These are phyloP conservation scores for Podospora sp. DNA, from an alignment of 495 filamentous ascomycete genomes.

Conservation along the genomic window DNA sequence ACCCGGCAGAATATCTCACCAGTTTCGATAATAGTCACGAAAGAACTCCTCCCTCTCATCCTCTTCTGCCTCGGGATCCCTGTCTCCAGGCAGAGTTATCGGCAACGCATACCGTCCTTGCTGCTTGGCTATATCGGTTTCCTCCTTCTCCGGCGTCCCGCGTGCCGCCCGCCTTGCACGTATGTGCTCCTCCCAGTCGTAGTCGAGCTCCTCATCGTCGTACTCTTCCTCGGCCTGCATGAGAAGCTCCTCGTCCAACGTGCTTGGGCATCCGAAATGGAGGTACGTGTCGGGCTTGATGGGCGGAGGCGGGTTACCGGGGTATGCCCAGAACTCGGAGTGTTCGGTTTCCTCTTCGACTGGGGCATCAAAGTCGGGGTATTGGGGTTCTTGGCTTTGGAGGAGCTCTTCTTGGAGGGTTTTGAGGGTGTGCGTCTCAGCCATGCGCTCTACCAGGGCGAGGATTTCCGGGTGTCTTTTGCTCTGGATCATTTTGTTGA, in stretches of 20 bases:
- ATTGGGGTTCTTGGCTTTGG: neutral
- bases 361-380: neutral
- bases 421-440: neutral
- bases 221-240: conserved; percentile 8
- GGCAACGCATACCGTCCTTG: neutral
- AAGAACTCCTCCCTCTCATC: conserved; percentile 16
- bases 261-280: no score
- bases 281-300: neutral
- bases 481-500: neutral
- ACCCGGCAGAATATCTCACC: conserved; percentile 26
- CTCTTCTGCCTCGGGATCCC: conserved; percentile 14
- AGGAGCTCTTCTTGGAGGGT: neutral
- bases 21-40: conserved; percentile 31
- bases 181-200: conserved; percentile 17
- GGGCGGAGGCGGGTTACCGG: neutral
- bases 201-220: conserved; percentile 15
- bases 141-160: conserved; percentile 5
- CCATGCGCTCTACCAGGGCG: neutral
- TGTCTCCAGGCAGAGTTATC: neutral
- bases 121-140: neutral
- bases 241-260: conserved; percentile 11
- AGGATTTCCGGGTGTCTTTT: neutral
- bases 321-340: neutral
- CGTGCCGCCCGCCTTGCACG: neutral
- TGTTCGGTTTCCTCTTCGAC: neutral